Evolutionary conservation across 2,329 filamentous ascomycete genomes (phyloP).

Genomic region (Leptosphaerulina australis): DNA sequence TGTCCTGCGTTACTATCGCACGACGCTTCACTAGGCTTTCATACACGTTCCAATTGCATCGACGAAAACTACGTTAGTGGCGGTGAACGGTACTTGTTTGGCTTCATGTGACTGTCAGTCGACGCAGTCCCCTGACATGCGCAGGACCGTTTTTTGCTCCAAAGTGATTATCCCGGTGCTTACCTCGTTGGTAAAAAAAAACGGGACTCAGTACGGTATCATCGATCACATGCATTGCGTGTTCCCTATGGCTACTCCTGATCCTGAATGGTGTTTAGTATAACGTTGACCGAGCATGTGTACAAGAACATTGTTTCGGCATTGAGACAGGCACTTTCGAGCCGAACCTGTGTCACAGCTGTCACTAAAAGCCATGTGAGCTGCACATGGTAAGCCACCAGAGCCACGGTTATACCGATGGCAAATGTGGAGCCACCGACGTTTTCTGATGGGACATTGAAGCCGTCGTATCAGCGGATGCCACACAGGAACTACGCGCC

Average conservation of each 20-base stretch:
- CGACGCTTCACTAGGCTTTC: slow-evolving; percentile 27
- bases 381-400: slow-evolving; percentile 33
- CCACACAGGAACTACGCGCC: slow-evolving; percentile 37
- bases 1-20: slow-evolving; percentile 32
- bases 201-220: not conserved
- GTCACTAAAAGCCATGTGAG: slow-evolving; percentile 43
- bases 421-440: slow-evolving; percentile 6
- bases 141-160: slow-evolving; percentile 11
- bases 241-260: not conserved
- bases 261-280: not conserved
- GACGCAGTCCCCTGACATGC: slow-evolving; percentile 25
- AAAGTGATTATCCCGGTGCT: not conserved
- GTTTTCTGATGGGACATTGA: slow-evolving; percentile 4
- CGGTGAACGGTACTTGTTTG: slow-evolving; percentile 30
- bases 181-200: slow-evolving; percentile 4
- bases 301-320: slow-evolving; percentile 28
- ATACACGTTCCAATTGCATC: slow-evolving; percentile 29
- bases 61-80: slow-evolving; percentile 25
- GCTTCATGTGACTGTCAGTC: slow-evolving; percentile 27
- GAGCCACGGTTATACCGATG: slow-evolving; percentile 27
- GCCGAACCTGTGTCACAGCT: slow-evolving; percentile 42
- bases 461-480: slow-evolving; percentile 17
- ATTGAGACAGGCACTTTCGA: slow-evolving; percentile 24
- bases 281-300: not conserved
- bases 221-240: slow-evolving; percentile 8